Evolutionary conservation across 2,329 filamentous ascomycete species (phyloP), one percentile per base, ranked within the genome.

Genomic region (Ascochyta pisi): DNA sequence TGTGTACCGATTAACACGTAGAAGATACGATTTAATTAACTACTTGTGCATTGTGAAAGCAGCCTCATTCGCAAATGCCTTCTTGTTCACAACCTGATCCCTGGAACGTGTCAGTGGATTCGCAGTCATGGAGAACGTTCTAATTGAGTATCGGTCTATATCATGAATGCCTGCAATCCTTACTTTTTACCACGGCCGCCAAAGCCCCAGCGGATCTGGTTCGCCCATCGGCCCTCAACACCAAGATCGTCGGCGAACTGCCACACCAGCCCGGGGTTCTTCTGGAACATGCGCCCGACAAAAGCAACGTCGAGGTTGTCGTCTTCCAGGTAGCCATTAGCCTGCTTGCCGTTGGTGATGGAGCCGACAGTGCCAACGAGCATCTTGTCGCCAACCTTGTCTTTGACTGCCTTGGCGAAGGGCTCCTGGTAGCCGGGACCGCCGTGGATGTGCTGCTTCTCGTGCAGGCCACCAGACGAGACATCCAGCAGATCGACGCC

Each of bases 401-500:
- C 81, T 69, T 94, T 91, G 60, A 96, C 85, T 29, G 82, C 80
- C 42, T 86, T 85, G 0, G 91, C 89, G 50, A 95, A 85, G 37
- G 87, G 85, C 22, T 87, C 83, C 79, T 96, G 92, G 80, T 90
- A 94, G 0, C 81, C 88, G 1, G 87, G 86, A 40, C 84, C 83
- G 12, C 82, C 67, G 19, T 81, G 77, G 61, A 91, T 85, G 70
- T 86, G 79, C 70, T 90, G 87, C 40, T 76, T 73, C 33, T 80
- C 75, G 70, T 86, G 84, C 71, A 90, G 89, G 35, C 90, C 93
- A 31, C 87, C 91, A 1, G 87, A 88, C 65, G 88, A 92, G 54
- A 96, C 86, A 73, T 97, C 93, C 27, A 96, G 82, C 15, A 96
- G 79, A 72, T 97, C 93, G 39, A 96, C 83, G 27, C 93, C 93